A percentile compares a stretch with the other conserved stretches of the same genome.
phyloP scores from a whole-genome alignment of 345 rosid genomes.

The Eucalyptus curtisii region DNA sequence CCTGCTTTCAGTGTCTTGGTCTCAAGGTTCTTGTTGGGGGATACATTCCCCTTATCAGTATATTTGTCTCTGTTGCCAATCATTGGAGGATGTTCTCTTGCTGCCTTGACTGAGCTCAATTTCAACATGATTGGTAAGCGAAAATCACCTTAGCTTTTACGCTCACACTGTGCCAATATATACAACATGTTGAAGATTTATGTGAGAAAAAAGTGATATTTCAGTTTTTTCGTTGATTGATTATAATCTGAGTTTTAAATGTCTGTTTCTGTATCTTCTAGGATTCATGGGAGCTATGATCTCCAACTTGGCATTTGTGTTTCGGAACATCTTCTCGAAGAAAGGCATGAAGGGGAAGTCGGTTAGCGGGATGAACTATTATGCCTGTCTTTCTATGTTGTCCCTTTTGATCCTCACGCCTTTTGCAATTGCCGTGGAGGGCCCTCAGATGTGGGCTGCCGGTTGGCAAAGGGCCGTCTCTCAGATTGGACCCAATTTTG shows the following conservation, averaged over 20 bases:
- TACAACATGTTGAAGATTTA: not conserved
- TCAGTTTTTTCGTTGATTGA: not conserved
- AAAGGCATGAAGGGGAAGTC: conserved; percentile 95
- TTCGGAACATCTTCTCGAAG: conserved; percentile 91
- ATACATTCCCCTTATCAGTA: conserved; percentile 62
- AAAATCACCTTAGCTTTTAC: not conserved
- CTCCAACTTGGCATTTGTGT: conserved; percentile 88
- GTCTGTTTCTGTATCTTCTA: conserved; percentile 5
- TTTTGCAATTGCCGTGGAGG: conserved; percentile 90
- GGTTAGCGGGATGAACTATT: conserved; percentile 95
- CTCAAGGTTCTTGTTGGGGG: conserved; percentile 67
- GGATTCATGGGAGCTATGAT: conserved; percentile 99
- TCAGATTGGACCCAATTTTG: conserved; percentile 73
- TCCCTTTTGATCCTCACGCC: conserved; percentile 81
- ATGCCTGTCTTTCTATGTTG: conserved; percentile 82
- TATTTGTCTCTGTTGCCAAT: conserved; percentile 81
- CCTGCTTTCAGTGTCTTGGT: conserved; percentile 91
- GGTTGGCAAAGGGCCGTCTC: conserved; percentile 79
- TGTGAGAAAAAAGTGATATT: not conserved
- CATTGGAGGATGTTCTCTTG: conserved; percentile 89
- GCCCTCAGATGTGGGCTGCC: conserved; percentile 87
- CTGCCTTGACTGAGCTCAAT: conserved; percentile 90
- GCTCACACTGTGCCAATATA: not conserved
- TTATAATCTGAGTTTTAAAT: not conserved
- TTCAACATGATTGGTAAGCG: conserved; percentile 77